A percentile compares a stretch with the other conserved stretches of the same genome.
These are phyloP conservation scores for Carex pumila DNA, from an alignment of 176 grass and related monocot genomes.

Conservation along the genomic window DNA sequence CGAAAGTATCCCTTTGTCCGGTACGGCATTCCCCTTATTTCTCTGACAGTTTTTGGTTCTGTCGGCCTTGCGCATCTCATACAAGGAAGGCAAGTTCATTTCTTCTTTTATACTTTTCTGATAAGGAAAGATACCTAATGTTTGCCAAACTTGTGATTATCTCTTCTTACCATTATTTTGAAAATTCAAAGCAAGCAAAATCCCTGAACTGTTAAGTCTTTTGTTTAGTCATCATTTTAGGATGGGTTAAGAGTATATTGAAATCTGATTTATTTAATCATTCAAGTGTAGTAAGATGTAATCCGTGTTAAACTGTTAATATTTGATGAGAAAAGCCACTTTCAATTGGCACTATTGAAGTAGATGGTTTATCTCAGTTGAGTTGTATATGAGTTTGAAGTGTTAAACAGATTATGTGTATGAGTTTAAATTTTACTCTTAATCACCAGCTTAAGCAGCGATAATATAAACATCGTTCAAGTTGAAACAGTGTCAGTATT, in stretches of 20 bases:
- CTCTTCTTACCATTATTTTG: not conserved
- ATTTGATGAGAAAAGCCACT: not conserved
- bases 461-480: not conserved
- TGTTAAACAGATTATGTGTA: not conserved
- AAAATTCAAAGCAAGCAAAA: not conserved
- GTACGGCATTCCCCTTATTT: conserved; percentile 79
- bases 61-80: conserved; percentile 76
- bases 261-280: not conserved
- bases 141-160: not conserved
- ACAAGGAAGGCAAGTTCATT: conserved; percentile 55
- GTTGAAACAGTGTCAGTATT: not conserved
- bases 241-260: not conserved
- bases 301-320: not conserved
- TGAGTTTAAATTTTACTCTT: not conserved
- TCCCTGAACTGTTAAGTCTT: not conserved
- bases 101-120: not conserved
- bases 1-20: conserved; percentile 67
- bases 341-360: not conserved
- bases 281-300: not conserved
- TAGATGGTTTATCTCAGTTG: not conserved
- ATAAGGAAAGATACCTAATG: not conserved
- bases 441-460: not conserved
- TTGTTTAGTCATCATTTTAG: not conserved
- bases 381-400: not conserved
- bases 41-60: conserved; percentile 83